Evolutionary conservation across 2,329 filamentous ascomycete species (phyloP), one percentile per base, ranked within the genome.

Genomic region (Colletotrichum sp.): DNA sequence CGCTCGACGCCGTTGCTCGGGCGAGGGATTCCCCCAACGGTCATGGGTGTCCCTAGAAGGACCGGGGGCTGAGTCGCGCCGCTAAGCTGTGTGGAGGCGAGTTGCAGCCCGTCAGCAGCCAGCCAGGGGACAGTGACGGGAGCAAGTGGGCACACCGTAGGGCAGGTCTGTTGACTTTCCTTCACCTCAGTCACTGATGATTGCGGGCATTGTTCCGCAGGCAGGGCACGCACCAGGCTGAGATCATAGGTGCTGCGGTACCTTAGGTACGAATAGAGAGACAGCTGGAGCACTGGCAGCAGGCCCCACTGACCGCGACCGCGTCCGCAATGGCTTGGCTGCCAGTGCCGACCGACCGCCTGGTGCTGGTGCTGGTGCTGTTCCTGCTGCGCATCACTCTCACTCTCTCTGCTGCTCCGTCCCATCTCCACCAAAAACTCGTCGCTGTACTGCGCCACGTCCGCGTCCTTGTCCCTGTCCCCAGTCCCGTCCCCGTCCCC

Each of bases 1-100:
- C 71, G 60, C 26, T 75, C 64, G 26, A 68, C 57, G 64, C 73
- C 73, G 73, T 76, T 76, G 70, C 73, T 74, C 70, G 70, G 74
- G 59, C 64, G 49, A 76, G 69, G 69, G 72, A 71, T 75, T 67
- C 28, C 36, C 49, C 59, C 26, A 66, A 34, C 21, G 55, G 65
- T 65, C 74, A 76, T 73, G 74, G 74, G 59, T 76, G 57, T 65
- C 39, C 74, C 71, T 44, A 74, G 74, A 26, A 65, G 26, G 21
- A 62, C 44, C 65, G 70, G 70, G 72, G 74, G 74, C 74, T 76
- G 74, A 76, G 74, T 76, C 70, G 74, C 30, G 63, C 72, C 72
- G 69, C 69, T 72, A 72, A 68, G 32, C 49, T 60, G 64, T 66
- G 39, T 75, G 69, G 62, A 71, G 72, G 72, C 60, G 67, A 60